Evolutionary conservation across 2,329 filamentous ascomycete species (phyloP).

Genomic region (Aspergillus transmontanensis): DNA sequence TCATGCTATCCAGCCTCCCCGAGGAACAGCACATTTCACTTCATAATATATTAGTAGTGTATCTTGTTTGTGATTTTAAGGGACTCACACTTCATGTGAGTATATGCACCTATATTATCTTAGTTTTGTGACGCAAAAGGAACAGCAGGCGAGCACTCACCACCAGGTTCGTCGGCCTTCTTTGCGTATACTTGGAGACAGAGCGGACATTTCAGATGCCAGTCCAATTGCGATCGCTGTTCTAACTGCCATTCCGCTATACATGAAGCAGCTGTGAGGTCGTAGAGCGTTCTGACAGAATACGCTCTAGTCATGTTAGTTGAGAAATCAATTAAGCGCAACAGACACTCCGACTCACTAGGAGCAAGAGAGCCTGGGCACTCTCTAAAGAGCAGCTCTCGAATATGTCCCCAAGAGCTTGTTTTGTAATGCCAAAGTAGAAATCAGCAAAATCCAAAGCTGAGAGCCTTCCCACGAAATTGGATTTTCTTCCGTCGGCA

Average conservation of each 20-base stretch:
- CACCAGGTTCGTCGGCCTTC: slow-evolving; percentile 30
- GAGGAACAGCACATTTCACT: slow-evolving; percentile 36
- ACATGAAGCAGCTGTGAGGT: slow-evolving; percentile 39
- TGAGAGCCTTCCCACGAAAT: slow-evolving; percentile 8
- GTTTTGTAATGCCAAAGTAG: slow-evolving; percentile 29
- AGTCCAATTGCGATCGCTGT: slow-evolving; percentile 38
- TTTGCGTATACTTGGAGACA: slow-evolving; percentile 16
- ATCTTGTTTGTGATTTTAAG: not conserved
- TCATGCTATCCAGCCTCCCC: slow-evolving; percentile 32
- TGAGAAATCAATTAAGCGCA: not conserved
- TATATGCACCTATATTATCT: slow-evolving; percentile 21
- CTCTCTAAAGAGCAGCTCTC: slow-evolving; percentile 32
- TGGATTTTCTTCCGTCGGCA: not conserved
- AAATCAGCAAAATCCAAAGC: slow-evolving; percentile 28
- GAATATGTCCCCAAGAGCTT: slow-evolving; percentile 31
- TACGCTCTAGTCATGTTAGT: slow-evolving; percentile 17
- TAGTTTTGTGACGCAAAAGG: not conserved
- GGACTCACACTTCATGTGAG: slow-evolving; percentile 24
- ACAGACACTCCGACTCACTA: slow-evolving; percentile 16
- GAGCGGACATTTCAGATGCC: slow-evolving; percentile 28
- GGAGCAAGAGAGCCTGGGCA: slow-evolving; percentile 28
- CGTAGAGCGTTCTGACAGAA: slow-evolving; percentile 38
- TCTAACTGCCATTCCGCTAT: slow-evolving; percentile 38
- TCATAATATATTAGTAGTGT: not conserved
- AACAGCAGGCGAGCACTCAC: slow-evolving; percentile 14